These are phyloP conservation scores for Xylaria nigripes DNA, from an alignment of 495 filamentous ascomycete genomes.

Conservation along the genomic window DNA sequence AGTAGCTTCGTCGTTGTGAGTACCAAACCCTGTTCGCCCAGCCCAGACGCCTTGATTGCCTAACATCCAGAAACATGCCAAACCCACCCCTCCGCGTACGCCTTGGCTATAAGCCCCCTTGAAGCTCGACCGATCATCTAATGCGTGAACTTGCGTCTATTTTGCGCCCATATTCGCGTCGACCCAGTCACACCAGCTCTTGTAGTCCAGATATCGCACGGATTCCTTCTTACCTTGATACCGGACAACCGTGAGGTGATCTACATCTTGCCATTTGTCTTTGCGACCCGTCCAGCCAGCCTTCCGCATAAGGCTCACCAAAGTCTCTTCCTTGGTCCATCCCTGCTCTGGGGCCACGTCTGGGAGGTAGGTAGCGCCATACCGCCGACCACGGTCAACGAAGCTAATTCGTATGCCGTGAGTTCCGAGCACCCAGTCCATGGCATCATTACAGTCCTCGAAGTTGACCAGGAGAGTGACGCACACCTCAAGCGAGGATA, in stretches of 20 bases:
- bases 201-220: constrained; percentile 64
- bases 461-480: constrained; percentile 72
- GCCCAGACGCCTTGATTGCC: constrained; percentile 12
- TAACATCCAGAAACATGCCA: neutral
- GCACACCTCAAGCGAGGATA: constrained; percentile 59
- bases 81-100: constrained; percentile 5
- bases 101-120: neutral
- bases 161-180: constrained; percentile 12
- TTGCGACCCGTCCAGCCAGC: constrained; percentile 70
- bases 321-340: constrained; percentile 89
- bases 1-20: neutral
- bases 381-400: constrained; percentile 54
- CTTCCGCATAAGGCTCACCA: constrained; percentile 87
- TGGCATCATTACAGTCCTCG: constrained; percentile 57
- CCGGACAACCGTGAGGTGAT: constrained; percentile 61
- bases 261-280: constrained; percentile 69
- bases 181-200: constrained; percentile 69
- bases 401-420: constrained; percentile 81
- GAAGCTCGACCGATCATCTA: neutral
- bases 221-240: constrained; percentile 74
- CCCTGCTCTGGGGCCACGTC: constrained; percentile 89
- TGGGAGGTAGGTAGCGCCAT: constrained; percentile 82
- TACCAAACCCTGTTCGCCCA: neutral
- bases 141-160: neutral
- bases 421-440: constrained; percentile 79